These are phyloP conservation scores for Eutrema salsugineum DNA, from an alignment of 441 rosid species.

Conservation along the genomic window DNA sequence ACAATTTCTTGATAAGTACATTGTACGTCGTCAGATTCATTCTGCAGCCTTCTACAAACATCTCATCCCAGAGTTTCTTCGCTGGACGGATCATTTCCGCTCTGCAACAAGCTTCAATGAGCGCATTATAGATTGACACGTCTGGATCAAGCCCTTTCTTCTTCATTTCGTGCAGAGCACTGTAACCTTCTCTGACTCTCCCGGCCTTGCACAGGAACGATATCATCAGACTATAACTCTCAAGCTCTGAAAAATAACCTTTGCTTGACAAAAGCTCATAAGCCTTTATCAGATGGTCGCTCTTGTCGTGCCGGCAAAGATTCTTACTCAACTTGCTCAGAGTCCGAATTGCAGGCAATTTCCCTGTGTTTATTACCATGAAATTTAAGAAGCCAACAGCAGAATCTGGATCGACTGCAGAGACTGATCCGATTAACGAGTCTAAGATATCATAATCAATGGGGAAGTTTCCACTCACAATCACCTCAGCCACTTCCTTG, in stretches of 20 bases:
- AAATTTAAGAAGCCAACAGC: conserved; percentile 49
- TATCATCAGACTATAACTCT: conserved; percentile 57
- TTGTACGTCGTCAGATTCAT: conserved; percentile 65
- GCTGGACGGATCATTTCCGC: conserved; percentile 88
- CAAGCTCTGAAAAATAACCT: conserved; percentile 52
- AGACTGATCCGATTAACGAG: conserved; percentile 66
- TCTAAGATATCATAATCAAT: conserved; percentile 68
- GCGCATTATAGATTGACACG: conserved; percentile 57
- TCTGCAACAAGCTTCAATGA: conserved; percentile 81
- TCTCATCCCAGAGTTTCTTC: conserved; percentile 92
- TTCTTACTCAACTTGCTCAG: conserved; percentile 65
- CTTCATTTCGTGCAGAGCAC: conserved; percentile 73
- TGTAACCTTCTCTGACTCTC: conserved; percentile 76
- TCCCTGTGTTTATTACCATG: conserved; percentile 52
- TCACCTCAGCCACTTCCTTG: conserved; percentile 62
- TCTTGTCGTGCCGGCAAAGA: conserved; percentile 56
- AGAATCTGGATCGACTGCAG: conserved; percentile 54
- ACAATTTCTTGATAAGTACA: conserved; percentile 62
- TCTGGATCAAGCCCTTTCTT: conserved; percentile 64
- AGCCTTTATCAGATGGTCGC: conserved; percentile 49
- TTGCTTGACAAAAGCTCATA: conserved; percentile 46
- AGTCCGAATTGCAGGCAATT: conserved; percentile 54
- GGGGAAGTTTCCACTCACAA: conserved; percentile 67
- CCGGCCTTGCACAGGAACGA: conserved; percentile 70
- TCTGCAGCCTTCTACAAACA: conserved; percentile 72